Evolutionary conservation across 805 yeast genomes (phyloP).

Genomic region (Priceomyces carsonii): DNA sequence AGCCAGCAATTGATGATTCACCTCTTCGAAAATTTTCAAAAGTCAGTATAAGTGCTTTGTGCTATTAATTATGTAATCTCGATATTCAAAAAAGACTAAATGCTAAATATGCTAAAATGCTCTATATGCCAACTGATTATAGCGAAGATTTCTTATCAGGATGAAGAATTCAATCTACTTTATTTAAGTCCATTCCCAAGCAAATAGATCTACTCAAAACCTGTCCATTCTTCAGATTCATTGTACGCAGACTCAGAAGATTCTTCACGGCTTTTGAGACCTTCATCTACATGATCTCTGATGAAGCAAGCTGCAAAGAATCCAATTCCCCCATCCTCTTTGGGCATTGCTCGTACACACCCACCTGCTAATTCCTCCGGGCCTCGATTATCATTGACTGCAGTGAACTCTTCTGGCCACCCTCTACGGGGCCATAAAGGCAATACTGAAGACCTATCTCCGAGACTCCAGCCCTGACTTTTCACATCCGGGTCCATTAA

Average conservation of each 20-base stretch:
- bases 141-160: no score
- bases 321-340: constrained; percentile 97
- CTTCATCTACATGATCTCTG: constrained; percentile 19
- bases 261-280: neutral
- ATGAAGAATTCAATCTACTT: no score
- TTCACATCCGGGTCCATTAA: constrained; percentile 66
- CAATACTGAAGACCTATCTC: constrained; percentile 59
- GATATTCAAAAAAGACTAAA: no score
- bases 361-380: constrained; percentile 63
- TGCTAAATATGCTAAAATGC: no score
- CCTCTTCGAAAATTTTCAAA: neutral
- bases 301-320: constrained; percentile 94
- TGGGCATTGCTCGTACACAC: constrained; percentile 83
- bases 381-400: constrained; percentile 39
- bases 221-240: constrained; percentile 1
- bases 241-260: no score
- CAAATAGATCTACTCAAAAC: no score
- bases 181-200: no score
- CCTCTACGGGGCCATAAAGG: constrained; percentile 92
- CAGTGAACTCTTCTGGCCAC: constrained; percentile 60
- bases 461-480: constrained; percentile 73
- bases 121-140: no score
- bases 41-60: neutral
- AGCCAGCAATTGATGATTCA: neutral
- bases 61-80: constrained; percentile 3